phyloP scores from a whole-genome alignment of 148 eudicot genomes.

The Chenopodium album region DNA sequence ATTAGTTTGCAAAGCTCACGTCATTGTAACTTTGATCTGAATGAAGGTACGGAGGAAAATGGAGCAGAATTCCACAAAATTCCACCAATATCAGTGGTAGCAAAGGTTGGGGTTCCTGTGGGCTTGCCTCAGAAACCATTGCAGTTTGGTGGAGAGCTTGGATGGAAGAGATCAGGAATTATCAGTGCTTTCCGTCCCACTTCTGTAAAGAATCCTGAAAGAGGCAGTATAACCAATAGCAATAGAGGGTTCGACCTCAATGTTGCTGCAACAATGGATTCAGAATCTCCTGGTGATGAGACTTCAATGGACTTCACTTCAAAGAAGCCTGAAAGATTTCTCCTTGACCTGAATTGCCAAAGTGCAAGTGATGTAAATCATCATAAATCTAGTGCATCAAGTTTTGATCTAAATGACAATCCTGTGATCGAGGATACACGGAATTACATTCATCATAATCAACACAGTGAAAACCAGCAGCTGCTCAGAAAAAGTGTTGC shows the following conservation, averaged over 20 bases:
- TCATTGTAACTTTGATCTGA: slow-evolving; percentile 47
- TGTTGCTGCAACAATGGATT: slow-evolving; percentile 44
- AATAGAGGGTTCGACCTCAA: slow-evolving; percentile 49
- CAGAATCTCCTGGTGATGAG: slow-evolving; percentile 6
- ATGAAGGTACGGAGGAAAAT: slow-evolving; percentile 38
- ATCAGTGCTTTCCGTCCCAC: slow-evolving; percentile 58
- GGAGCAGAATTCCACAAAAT: slow-evolving; percentile 23
- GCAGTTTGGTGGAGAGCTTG: slow-evolving; percentile 56
- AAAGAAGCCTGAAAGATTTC: slow-evolving; percentile 24
- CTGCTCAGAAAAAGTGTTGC: slow-evolving; percentile 15
- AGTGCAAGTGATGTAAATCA: slow-evolving; percentile 26
- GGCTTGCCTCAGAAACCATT: slow-evolving; percentile 44
- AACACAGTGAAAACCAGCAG: slow-evolving; percentile 27
- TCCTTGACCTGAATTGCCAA: slow-evolving; percentile 36
- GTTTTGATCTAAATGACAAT: slow-evolving; percentile 41
- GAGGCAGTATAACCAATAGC: background rate
- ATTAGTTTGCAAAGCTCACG: slow-evolving; percentile 8
- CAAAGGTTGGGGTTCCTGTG: slow-evolving; percentile 47
- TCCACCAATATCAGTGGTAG: slow-evolving; percentile 49
- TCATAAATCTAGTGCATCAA: slow-evolving; percentile 13
- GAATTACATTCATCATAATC: slow-evolving; percentile 16
- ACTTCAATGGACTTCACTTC: slow-evolving; percentile 22
- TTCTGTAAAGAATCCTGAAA: slow-evolving; percentile 1
- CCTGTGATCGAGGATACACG: slow-evolving; percentile 20
- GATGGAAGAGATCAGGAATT: slow-evolving; percentile 49